phyloP scores from a whole-genome alignment of 208 protist genomes.

The Blechomonas ayalai region DNA sequence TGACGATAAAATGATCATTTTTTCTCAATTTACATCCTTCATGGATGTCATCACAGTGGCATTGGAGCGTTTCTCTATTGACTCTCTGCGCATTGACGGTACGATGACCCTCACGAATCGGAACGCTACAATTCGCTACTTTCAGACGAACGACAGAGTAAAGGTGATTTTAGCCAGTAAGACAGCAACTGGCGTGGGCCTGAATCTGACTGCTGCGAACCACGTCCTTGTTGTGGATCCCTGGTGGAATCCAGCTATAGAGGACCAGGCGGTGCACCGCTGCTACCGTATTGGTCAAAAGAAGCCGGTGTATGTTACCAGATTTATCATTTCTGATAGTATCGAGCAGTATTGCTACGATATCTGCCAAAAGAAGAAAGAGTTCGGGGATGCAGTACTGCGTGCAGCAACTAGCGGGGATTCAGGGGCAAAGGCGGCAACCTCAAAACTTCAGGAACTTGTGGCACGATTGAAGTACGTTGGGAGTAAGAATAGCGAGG shows the following conservation, averaged over 20 bases:
- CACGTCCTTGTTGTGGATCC: conserved; percentile 93
- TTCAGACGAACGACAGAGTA: conserved; percentile 48
- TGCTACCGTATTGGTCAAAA: conserved; percentile 94
- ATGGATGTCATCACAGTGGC: conserved; percentile 93
- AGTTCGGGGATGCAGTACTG: conserved; percentile 86
- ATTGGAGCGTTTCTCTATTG: conserved; percentile 57
- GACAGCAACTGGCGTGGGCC: conserved; percentile 94
- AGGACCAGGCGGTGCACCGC: conserved; percentile 93
- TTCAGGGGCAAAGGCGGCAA: conserved; percentile 42
- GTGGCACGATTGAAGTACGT: conserved; percentile 72
- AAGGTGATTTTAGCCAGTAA: conserved; percentile 92
- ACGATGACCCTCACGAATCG: conserved; percentile 78
- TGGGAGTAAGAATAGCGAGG: conserved; percentile 6
- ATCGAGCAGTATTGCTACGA: conserved; percentile 94
- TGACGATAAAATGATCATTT: conserved; percentile 94
- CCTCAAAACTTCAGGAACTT: conserved; percentile 74
- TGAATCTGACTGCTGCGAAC: conserved; percentile 96
- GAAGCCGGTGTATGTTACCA: conserved; percentile 84
- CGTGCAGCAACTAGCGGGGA: conserved; percentile 67
- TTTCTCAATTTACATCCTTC: conserved; percentile 97
- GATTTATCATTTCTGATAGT: conserved; percentile 89
- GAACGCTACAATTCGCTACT: conserved; percentile 68
- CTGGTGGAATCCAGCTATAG: conserved; percentile 96
- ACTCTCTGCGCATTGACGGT: conserved; percentile 86
- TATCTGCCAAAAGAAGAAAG: conserved; percentile 90